A percentile compares a stretch with the other conserved stretches of the same genome.
Evolutionary conservation across 345 rosid species (phyloP).

Genomic region (Luvunga scandens): DNA sequence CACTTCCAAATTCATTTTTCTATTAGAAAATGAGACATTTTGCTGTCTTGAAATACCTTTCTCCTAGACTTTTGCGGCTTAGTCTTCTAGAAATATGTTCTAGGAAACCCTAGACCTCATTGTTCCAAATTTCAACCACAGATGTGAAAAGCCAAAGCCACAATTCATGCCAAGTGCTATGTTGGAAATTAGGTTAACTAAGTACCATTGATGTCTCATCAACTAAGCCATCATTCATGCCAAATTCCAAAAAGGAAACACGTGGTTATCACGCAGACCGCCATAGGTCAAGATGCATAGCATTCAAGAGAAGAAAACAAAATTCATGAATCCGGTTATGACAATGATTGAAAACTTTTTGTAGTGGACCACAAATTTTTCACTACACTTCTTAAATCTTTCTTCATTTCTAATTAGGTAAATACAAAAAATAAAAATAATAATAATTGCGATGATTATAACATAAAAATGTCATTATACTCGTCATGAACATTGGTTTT

Average conservation of each 20-base stretch:
- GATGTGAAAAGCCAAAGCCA: constrained; percentile 16
- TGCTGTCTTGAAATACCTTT: not conserved
- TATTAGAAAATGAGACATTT: not conserved
- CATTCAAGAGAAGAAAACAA: not conserved
- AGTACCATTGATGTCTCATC: not conserved
- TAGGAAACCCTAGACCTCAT: not conserved
- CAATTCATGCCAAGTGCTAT: not conserved
- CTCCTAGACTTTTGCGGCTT: not conserved
- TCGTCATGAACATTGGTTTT: not conserved
- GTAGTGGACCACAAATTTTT: no score
- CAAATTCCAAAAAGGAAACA: not conserved
- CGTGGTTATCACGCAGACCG: not conserved
- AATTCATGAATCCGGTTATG: no score
- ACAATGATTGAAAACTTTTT: no score
- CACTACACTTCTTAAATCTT: no score
- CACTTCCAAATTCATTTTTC: not conserved
- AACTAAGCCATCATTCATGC: not conserved
- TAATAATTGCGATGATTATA: no score
- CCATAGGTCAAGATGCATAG: not conserved
- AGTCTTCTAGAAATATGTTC: not conserved
- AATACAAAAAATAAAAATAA: no score
- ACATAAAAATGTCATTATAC: no score
- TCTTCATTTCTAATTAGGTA: no score
- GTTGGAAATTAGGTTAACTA: not conserved
- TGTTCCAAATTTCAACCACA: not conserved